phyloP scores from a whole-genome alignment of 441 rosid species.

The Eugenia klotzschiana region DNA sequence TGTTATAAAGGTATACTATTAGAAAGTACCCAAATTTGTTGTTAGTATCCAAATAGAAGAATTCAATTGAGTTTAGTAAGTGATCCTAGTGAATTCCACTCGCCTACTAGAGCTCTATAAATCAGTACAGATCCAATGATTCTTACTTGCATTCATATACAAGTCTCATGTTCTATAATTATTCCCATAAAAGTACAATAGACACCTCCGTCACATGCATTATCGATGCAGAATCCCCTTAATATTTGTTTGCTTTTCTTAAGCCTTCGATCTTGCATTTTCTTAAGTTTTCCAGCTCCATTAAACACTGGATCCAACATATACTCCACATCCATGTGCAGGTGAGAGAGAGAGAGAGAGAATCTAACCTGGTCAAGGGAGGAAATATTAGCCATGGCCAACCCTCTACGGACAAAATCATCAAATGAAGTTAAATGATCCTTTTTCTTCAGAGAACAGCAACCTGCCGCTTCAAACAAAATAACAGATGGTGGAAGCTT shows the following conservation, averaged over 20 bases:
- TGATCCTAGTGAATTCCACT: background rate
- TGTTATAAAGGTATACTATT: background rate
- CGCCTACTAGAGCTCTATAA: background rate
- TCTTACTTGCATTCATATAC: background rate
- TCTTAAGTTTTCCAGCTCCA: background rate
- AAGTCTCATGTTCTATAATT: background rate
- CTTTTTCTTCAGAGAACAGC: rapidly evolving
- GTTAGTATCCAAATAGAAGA: no score
- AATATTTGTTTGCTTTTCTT: background rate
- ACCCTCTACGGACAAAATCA: rapidly evolving
- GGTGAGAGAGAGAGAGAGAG: background rate
- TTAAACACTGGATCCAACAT: no score
- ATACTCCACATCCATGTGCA: background rate
- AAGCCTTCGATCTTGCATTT: background rate
- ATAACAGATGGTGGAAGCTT: background rate
- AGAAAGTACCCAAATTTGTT: background rate
- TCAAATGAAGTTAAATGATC: background rate
- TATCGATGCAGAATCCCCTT: rapidly evolving
- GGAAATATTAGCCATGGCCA: rapidly evolving
- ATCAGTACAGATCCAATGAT: background rate
- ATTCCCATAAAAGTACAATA: background rate
- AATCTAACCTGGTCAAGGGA: background rate
- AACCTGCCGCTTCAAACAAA: rapidly evolving
- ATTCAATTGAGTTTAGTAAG: background rate
- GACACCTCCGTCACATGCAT: background rate